Base-by-base conservation (phyloP, 441 rosid species). In the Metrosideros polymorpha region DNA sequence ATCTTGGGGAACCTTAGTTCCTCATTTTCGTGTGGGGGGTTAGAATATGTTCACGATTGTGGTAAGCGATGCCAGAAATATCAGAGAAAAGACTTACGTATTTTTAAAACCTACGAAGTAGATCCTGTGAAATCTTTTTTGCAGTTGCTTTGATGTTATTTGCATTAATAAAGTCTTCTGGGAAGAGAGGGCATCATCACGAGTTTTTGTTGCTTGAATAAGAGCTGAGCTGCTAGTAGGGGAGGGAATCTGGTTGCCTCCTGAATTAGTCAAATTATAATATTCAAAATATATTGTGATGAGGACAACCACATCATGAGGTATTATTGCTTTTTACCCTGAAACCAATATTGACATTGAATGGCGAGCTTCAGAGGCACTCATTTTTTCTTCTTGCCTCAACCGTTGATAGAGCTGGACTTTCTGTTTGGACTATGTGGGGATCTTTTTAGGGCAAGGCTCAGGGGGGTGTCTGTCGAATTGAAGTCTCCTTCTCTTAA, bases 391-490 rank as follows among this genome's bases (percentile, higher is more conserved):
- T 71, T 91, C 87, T 89, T 39, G 77, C 87, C 83, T 86, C 29
- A 43, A 54, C 85, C 87, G 87, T 89, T 88, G 29, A 47, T 50
- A 51, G 83, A 84, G 86, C 92, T 92, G 94, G 89, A 71, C 92
- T 86, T 61, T 92, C 88, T 87, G 59, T 57, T 91, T 92, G 95
- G 93, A 93, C 88, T 88, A 89, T 88, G 25, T 83, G 92, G 82
- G 86, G 86, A 89, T 89, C 89, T 87, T 89, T 89, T 88, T 85
- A 82, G 82, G 82, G 89, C 85, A 77, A 84, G 84, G 29, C 30
- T 83, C 85, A 89, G 89, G 88, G 51, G 89, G 85, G 82, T 43
- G 87, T 85, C 87, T 91, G 86, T 82, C 79, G 39, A 22, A 71
- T 71, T 71, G 39, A 35, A 71, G 88, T 84, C 90, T 84, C 84